Base-by-base conservation (phyloP, 768 basidiomycete species). In the Pleurotus pulmonarius region DNA sequence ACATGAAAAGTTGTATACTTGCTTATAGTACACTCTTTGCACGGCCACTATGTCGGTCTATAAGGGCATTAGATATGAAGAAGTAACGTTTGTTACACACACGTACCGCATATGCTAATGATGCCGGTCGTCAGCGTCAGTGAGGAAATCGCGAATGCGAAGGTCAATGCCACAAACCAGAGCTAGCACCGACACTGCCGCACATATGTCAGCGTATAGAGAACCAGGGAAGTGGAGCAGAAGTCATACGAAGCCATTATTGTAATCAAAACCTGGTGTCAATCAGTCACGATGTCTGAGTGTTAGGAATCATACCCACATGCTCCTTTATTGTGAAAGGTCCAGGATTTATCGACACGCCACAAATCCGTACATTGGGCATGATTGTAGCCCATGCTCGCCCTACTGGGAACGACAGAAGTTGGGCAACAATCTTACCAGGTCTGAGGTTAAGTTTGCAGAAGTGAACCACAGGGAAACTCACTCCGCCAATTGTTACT, bases 271-370 rank as follows among this genome's bases (percentile, higher is more conserved):
- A 88, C 88, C 70, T 76, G 56, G 7, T 39, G 25, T 16, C n/a
- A 25, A 37, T 53, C 26, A 6, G 62, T 63, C 41, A 38, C 64
- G 55, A 39, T 51, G 47, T 34, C 24, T 20, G n/a, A n/a, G 65
- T 22, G 71, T 71, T 49, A 72, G 73, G 3, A 37, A 25, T 61
- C 16, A 15, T 63, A 77, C 73, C 49, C 29, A 85, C 84, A 70
- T 86, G 85, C 66, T 90, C 89, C 69, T 91, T 91, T 64, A 90
- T 82, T 1, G 79, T 78, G 73, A 88, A 91, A 1, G 81, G 85
- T n/a, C 89, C 89, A 11, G 85, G 85, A 61, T 87, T 87, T 39
- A 87, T 59, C 3, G 73, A 63, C 5, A 77, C 24, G 4, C 84
- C 84, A 47, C 84, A 75, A 16, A 86, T 67, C 47, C 70, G 78